phyloP scores from a whole-genome alignment of 345 rosid species.

The Salix purpurea region DNA sequence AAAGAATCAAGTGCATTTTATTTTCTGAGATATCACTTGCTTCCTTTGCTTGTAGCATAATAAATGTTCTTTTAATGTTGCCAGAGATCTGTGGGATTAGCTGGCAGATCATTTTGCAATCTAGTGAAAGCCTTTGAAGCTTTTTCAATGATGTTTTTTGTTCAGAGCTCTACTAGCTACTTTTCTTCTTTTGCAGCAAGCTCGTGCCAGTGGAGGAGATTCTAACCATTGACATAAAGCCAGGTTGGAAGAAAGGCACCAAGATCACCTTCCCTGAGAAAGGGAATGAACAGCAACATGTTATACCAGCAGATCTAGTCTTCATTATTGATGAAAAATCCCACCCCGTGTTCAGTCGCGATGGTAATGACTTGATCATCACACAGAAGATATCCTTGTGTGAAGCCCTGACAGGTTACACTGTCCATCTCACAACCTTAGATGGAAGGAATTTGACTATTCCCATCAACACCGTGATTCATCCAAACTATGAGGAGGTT shows the following conservation, averaged over 20 bases:
- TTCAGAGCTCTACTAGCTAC: background rate
- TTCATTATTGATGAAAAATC: slow-evolving; percentile 13
- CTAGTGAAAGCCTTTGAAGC: background rate
- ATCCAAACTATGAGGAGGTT: slow-evolving; percentile 15
- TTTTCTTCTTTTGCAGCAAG: background rate
- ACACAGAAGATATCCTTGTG: slow-evolving; percentile 2
- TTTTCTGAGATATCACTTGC: background rate
- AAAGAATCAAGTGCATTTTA: background rate
- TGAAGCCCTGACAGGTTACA: slow-evolving; percentile 16
- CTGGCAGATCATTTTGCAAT: background rate
- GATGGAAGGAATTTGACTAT: slow-evolving; percentile 12
- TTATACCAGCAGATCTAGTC: slow-evolving; percentile 13
- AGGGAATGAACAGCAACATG: slow-evolving; percentile 6
- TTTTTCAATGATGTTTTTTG: background rate
- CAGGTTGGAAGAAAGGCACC: slow-evolving; percentile 18
- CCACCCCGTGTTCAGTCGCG: slow-evolving; percentile 8
- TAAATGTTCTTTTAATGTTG: background rate
- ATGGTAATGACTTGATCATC: slow-evolving; percentile 6
- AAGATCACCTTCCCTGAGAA: slow-evolving; percentile 20
- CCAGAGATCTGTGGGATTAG: background rate
- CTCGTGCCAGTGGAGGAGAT: slow-evolving; percentile 10
- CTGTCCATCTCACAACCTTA: slow-evolving; percentile 16
- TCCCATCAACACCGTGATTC: slow-evolving; percentile 12
- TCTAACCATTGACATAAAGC: slow-evolving; percentile 5
- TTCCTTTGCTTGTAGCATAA: background rate